Base-by-base conservation (phyloP, 129 eudicot species). In the Flaveria trinervia region DNA sequence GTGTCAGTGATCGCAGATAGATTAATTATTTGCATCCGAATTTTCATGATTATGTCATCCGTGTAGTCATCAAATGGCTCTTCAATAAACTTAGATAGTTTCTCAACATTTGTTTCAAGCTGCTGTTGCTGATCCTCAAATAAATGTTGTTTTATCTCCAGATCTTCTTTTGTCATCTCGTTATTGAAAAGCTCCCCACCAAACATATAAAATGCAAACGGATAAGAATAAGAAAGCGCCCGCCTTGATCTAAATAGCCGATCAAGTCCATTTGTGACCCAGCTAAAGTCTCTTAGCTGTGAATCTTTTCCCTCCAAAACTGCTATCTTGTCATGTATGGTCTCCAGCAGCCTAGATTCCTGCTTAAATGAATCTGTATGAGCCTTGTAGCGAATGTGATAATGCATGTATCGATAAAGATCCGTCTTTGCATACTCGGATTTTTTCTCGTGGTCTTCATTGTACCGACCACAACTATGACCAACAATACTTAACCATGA, bases 111-210 rank as follows among this genome's bases (percentile, higher is more conserved):
- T 10, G 86, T 84, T 84, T 93, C 98, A 14, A 93, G 96, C 79
- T 93, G 97, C 80, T 93, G 97, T 76, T 93, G 98, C 82, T 90
- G 98, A 85, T 90, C 98, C 86, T 93, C 98, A 55, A 93, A 93
- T 55, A 93, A 82, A 82, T 93, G 75, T 76, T 93, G 97, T 65
- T 90, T 93, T 60, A 93, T 87, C 77, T 90, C 92, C 78, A 86
- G 59, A 26, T 88, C 92, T 66, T 88, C 92, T 66, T 82, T 80
- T 8, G 92, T 88, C 98, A 93, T 88, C 76, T 93, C 98, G 56
- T 81, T 89, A 80, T 83, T 85, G 18, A 90, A 88, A 75, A 93
- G 68, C 79, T 93, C 98, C 0, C 84, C 92, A 66, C 98, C 98
- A 81, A 93, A 93, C 97, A 93, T 93, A 66, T 90, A 93, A 82